A percentile compares a stretch with the other conserved stretches of the same genome.
phyloP scores from a whole-genome alignment of 805 yeast species.

The Helenozyma rhizophorensis region DNA sequence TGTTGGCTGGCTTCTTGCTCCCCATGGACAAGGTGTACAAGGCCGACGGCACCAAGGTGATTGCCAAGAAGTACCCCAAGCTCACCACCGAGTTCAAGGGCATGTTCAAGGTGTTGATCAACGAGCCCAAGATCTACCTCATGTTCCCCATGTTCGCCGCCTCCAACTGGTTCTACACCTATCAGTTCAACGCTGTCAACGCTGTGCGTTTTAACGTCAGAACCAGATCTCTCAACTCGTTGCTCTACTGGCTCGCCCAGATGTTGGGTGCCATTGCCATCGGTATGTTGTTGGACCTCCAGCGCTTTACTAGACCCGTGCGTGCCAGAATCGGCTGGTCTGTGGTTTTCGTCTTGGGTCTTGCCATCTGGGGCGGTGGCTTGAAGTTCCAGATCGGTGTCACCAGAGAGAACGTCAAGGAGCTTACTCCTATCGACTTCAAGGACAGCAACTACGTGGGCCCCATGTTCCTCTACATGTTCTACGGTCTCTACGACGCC shows the following conservation, averaged over 20 bases:
- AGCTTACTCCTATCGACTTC: constrained; percentile 39
- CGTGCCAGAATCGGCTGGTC: constrained; percentile 46
- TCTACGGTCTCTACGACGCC: constrained; percentile 58
- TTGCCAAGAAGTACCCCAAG: constrained; percentile 41
- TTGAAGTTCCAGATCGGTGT: constrained; percentile 41
- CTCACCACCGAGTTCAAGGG: constrained; percentile 43
- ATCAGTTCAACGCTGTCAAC: constrained; percentile 57
- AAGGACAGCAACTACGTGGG: constrained; percentile 47
- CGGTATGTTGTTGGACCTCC: constrained; percentile 47
- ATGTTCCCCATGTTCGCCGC: constrained; percentile 61
- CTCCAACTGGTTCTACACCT: constrained; percentile 65
- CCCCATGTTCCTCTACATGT: constrained; percentile 58
- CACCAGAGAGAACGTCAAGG: constrained; percentile 32
- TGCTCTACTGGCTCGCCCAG: constrained; percentile 58
- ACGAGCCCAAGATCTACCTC: constrained; percentile 42
- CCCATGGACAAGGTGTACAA: constrained; percentile 48
- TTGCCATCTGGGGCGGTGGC: constrained; percentile 61
- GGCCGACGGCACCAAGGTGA: constrained; percentile 47
- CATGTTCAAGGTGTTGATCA: constrained; percentile 32
- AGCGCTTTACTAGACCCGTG: constrained; percentile 34
- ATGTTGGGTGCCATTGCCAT: constrained; percentile 52
- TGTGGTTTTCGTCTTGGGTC: constrained; percentile 33
- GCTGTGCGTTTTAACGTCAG: constrained; percentile 53
- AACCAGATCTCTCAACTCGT: constrained; percentile 57
- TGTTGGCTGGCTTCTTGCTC: constrained; percentile 42